Conservation (phyloP, 148 eudicot species). For the Vaccinium macrocarpon region DNA sequence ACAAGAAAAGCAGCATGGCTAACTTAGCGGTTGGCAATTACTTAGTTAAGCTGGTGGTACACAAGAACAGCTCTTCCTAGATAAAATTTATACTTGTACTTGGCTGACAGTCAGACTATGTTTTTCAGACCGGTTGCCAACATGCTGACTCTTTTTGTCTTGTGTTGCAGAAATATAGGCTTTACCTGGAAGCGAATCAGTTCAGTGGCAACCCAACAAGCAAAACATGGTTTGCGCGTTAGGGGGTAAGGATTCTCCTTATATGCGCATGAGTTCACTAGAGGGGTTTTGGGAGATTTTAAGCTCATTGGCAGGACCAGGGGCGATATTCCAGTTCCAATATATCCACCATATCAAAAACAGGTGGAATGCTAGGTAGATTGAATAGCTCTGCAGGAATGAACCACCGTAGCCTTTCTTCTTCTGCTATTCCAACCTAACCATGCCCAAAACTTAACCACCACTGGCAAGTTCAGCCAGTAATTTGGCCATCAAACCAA, state of each 20-base stretch:
- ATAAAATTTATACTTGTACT: background rate
- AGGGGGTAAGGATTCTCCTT: slow-evolving; percentile 42
- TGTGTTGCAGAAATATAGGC: slow-evolving; percentile 79
- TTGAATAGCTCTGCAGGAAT: slow-evolving; percentile 46
- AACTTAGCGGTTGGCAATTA: background rate
- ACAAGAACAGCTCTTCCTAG: background rate
- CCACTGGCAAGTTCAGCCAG: slow-evolving; percentile 33
- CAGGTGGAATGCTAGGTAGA: slow-evolving; percentile 43
- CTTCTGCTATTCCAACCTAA: slow-evolving; percentile 46
- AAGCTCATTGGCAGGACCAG: slow-evolving; percentile 47
- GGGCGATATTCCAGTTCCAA: slow-evolving; percentile 32
- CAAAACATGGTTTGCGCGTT: slow-evolving; percentile 41
- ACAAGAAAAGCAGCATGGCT: background rate
- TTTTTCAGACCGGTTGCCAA: background rate
- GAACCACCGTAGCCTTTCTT: slow-evolving; percentile 42
- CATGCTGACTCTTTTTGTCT: background rate
- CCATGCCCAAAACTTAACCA: slow-evolving; percentile 33
- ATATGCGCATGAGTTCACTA: slow-evolving; percentile 42
- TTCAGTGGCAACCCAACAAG: slow-evolving; percentile 32
- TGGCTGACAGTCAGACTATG: background rate
- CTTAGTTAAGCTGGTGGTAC: background rate
- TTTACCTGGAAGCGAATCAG: slow-evolving; percentile 65
- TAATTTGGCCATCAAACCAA: slow-evolving; percentile 30
- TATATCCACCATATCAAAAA: slow-evolving; percentile 33
- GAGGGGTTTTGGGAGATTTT: slow-evolving; percentile 56